Evolutionary conservation across 2,329 filamentous ascomycete species (phyloP), one percentile per base, ranked within the genome.

Genomic region (Penicillium brevicompactum): DNA sequence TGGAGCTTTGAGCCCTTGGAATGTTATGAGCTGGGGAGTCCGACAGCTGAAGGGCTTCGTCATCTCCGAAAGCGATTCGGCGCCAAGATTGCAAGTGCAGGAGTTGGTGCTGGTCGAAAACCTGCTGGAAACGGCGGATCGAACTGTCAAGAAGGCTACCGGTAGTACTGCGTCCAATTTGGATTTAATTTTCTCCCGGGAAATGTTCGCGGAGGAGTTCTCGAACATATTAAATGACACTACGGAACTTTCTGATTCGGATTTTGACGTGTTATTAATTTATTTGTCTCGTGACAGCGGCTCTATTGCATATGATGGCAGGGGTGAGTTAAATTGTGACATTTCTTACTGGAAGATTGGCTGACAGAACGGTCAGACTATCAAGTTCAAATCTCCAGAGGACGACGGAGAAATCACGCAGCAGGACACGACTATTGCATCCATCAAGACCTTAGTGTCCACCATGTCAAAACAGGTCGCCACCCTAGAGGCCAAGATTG

Each of bases 361-460:
- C 52, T 27, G 55, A 49, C 32, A 44, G 41, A 21, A 44, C 22
- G 8, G 18, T n/a, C 75, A 85, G 61, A 90, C 87, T 0, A 82
- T 99, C 63, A 92, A 90, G 70, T 87, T 97, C 71, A 88, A 84
- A 64, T 74, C 75, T 0, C 70, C 82, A 0, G 77, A 79, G 3
- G 80, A 84, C 49, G 62, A 69, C 1, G 63, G 70, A 11, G 74
- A 79, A 1, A 87, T 97, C 60, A 90, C 89, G 1, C 79, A 87
- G 54, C 88, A 95, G 65, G 94, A 99, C 74, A 78, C 80, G 4
- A 89, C 90, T 1, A 90, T 97, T 59, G 92, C 92, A 1, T 88
- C 89, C 48, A 81, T 99, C 14, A 87, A 88, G 58, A 83, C 87
- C 18, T 86, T 96, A 57, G 87, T 91, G 14, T 74, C 82, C 7